These are phyloP conservation scores for Pichia sp. DNA, from an alignment of 1,139 yeast genomes.

Conservation along the genomic window DNA sequence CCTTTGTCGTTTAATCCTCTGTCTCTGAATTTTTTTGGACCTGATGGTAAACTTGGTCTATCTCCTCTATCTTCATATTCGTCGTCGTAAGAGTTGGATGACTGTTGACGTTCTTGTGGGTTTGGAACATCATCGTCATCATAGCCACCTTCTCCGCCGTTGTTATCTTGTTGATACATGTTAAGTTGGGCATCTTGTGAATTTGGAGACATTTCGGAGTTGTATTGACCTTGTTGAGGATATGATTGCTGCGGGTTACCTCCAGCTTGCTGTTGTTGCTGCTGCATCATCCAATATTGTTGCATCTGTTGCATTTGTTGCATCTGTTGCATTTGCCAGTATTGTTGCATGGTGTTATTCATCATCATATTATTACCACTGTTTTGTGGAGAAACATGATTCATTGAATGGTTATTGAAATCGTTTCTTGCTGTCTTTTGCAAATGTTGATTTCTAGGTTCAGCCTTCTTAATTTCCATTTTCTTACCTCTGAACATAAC, in stretches of 20 bases:
- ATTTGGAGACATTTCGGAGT: constrained; percentile 9
- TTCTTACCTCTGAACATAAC: constrained; percentile 81
- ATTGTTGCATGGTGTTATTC: constrained; percentile 37
- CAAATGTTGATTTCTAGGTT: constrained; percentile 65
- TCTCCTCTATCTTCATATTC: not conserved
- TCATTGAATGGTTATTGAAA: not conserved
- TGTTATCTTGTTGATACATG: constrained; percentile 13
- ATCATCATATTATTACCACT: constrained; percentile 16
- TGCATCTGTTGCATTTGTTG: constrained; percentile 42
- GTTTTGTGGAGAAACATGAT: not conserved
- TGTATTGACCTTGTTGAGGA: constrained; percentile 3
- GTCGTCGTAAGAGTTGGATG: not conserved
- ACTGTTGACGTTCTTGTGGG: constrained; percentile 21
- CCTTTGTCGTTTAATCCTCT: constrained; percentile 12
- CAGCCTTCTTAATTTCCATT: constrained; percentile 97
- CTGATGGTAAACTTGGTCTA: constrained; percentile 23
- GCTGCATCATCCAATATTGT: constrained; percentile 21
- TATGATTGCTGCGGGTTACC: not conserved
- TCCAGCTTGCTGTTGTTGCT: constrained; percentile 10
- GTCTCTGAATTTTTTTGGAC: constrained; percentile 23
- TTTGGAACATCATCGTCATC: constrained; percentile 27
- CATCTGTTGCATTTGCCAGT: constrained; percentile 55
- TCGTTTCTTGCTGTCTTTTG: constrained; percentile 23
- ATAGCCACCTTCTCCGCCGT: constrained; percentile 7
- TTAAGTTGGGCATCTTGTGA: constrained; percentile 13